Percentiles rank a stretch among this genome's conserved stretches.
Conservation (phyloP, 2,329 filamentous ascomycete species). For the Sporothrix brasiliensis region DNA sequence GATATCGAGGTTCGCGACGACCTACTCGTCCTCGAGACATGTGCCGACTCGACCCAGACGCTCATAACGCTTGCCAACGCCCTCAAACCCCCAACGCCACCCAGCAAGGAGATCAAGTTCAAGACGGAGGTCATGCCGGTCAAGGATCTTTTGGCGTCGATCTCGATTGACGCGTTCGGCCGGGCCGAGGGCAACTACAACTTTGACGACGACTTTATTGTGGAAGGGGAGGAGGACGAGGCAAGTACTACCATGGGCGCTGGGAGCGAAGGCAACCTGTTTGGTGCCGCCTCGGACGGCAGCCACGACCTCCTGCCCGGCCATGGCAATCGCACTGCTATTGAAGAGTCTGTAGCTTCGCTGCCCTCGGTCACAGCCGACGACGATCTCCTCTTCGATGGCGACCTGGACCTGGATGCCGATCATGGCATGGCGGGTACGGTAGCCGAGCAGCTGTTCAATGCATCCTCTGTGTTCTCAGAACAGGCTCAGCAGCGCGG, state of each 20-base stretch:
- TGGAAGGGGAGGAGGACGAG: constrained; percentile 54
- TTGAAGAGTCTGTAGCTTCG: constrained; percentile 34
- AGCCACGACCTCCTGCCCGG: constrained; percentile 26
- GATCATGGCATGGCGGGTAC: constrained; percentile 36
- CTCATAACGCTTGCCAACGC: constrained; percentile 78
- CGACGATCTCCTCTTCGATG: constrained; percentile 31
- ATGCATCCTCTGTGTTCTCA: constrained; percentile 48
- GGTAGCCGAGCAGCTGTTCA: constrained; percentile 54
- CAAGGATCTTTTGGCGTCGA: constrained; percentile 84
- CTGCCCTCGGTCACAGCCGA: constrained; percentile 31
- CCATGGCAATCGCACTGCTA: constrained; percentile 14
- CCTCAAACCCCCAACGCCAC: constrained; percentile 78
- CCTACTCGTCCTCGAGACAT: constrained; percentile 87
- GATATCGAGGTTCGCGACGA: constrained; percentile 84
- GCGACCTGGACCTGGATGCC: constrained; percentile 24
- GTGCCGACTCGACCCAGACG: constrained; percentile 95
- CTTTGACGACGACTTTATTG: constrained; percentile 64
- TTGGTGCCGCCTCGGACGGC: constrained; percentile 32
- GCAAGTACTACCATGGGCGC: constrained; percentile 45
- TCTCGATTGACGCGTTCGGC: constrained; percentile 82
- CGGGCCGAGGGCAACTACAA: constrained; percentile 63
- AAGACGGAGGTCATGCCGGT: constrained; percentile 84
- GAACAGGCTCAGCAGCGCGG: constrained; percentile 46
- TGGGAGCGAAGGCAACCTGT: constrained; percentile 36
- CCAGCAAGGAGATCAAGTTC: constrained; percentile 82